A percentile compares a stretch with the other conserved stretches of the same genome.
phyloP scores from a whole-genome alignment of 2,329 filamentous ascomycete species.

The Verticillium isaacii region DNA sequence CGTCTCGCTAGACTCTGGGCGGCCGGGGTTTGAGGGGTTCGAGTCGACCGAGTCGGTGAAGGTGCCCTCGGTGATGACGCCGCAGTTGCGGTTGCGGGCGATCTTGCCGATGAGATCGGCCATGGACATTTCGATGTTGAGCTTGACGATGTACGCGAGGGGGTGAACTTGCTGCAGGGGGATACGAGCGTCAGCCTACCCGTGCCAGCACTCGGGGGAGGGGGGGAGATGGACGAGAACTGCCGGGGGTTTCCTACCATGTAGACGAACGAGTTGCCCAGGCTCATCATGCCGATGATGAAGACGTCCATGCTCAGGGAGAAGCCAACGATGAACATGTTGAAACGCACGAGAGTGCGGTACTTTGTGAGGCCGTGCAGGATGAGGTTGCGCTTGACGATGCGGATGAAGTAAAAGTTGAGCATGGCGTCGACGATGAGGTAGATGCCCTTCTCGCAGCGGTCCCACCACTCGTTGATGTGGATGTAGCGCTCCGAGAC shows the following conservation, averaged over 20 bases:
- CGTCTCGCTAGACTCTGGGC: neutral
- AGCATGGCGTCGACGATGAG: constrained; percentile 38
- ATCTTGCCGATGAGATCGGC: constrained; percentile 43
- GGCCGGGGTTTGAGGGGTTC: neutral
- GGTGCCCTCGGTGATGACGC: constrained; percentile 4
- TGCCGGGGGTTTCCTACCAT: neutral
- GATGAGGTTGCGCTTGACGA: constrained; percentile 39
- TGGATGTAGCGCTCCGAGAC: constrained; percentile 30
- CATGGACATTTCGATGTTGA: constrained; percentile 52
- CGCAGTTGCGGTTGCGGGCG: constrained; percentile 13
- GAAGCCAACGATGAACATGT: constrained; percentile 17
- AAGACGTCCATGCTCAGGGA: constrained; percentile 20
- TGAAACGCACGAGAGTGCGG: constrained; percentile 33
- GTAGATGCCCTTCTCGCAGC: constrained; percentile 42
- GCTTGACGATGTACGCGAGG: constrained; percentile 45
- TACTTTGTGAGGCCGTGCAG: constrained; percentile 45
- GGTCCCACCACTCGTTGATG: constrained; percentile 45
- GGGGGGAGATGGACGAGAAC: neutral
- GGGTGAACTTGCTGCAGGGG: constrained; percentile 46
- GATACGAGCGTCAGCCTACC: neutral
- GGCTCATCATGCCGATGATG: constrained; percentile 1
- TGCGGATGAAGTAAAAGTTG: constrained; percentile 41
- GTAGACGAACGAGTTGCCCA: constrained; percentile 12
- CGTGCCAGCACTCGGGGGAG: too few relatives aligned
- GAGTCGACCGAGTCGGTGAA: constrained; percentile 2